Conservation (phyloP, 768 basidiomycete species). For the Xerocomus spinulosus region DNA sequence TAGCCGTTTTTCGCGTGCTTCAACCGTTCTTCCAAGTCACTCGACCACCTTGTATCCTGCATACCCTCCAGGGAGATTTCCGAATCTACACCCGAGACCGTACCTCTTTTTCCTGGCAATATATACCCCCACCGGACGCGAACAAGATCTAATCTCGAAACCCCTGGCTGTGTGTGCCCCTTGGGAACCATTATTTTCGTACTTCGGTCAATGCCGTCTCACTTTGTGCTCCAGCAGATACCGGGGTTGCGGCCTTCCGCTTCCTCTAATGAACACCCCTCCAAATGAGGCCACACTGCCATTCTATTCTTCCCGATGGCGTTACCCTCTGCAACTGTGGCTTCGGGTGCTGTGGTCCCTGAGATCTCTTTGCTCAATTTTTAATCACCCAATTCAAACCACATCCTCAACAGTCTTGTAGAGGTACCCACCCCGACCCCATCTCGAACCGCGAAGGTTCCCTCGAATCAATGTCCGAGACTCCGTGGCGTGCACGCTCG, state of each 20-base stretch:
- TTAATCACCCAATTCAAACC: not conserved
- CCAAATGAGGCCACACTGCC: constrained; percentile 19
- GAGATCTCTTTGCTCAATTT: not conserved
- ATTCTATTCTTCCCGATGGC: not conserved
- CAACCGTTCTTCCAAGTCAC: constrained; percentile 11
- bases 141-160: constrained; percentile 26
- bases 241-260: constrained; percentile 31
- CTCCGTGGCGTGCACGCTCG: constrained; percentile 21
- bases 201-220: constrained; percentile 20
- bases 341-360: constrained; percentile 8
- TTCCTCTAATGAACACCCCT: constrained; percentile 17
- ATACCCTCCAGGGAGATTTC: constrained; percentile 3
- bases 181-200: constrained; percentile 26
- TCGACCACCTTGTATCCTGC: constrained; percentile 5
- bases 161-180: not conserved
- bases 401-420: constrained; percentile 7
- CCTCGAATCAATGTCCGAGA: constrained; percentile 29
- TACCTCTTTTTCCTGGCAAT: not conserved
- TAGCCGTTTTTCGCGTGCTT: constrained; percentile 28
- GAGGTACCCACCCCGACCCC: not conserved
- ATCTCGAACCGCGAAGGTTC: constrained; percentile 29
- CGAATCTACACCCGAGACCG: constrained; percentile 5
- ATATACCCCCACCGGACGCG: constrained; percentile 1
- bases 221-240: not conserved
- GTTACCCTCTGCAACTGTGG: not conserved